Evolutionary conservation across 305 asterid genomes (phyloP), one percentile per base, ranked within the genome.

Genomic region (Lippia alba): DNA sequence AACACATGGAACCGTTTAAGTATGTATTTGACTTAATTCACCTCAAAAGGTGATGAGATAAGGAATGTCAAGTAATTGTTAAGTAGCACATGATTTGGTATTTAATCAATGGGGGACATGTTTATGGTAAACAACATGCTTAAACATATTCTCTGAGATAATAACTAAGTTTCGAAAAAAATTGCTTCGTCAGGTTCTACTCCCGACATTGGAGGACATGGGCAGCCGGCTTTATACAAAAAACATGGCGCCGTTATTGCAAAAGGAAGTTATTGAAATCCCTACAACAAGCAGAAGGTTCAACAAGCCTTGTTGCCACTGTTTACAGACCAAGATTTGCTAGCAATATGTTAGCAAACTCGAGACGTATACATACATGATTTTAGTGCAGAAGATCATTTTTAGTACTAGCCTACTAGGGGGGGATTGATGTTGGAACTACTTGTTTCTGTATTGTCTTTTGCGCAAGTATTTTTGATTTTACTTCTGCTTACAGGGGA

Each of bases 131-230:
- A 6, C 45, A 39, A 39, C 45, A 39, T 39, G 10, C 10, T 5
- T 39, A 39, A 9, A 39, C 45, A 39, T 39, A 9, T 6, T 39
- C 10, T 36, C 2, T 5, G 10, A 39, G 45, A 9, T 39, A 39
- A 9, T 39, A 39, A 39, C 7, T 5, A 39, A 1, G 9, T 5
- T 9, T 55, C 4, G 5, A 8, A 15, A 55, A 55, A 55, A 55
- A 18, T 34, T 50, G 39, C 8, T 63, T 24, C 30, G 3, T 44
- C 79, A 84, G 90, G 76, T 71, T 74, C 63, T 76, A 82, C 78
- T 85, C 91, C 10, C 84, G 78, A 64, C 91, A 86, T 33, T 89
- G 92, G 92, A 80, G 79, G 83, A 79, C 87, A 66, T 86, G 92
- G 91, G 88, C 85, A 20, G 88, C 88, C n/a, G 74, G 87, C 62